Percentiles rank a stretch among this genome's conserved stretches.
Evolutionary conservation across 2,329 filamentous ascomycete genomes (phyloP).

Genomic region (Fusarium pilosicola): DNA sequence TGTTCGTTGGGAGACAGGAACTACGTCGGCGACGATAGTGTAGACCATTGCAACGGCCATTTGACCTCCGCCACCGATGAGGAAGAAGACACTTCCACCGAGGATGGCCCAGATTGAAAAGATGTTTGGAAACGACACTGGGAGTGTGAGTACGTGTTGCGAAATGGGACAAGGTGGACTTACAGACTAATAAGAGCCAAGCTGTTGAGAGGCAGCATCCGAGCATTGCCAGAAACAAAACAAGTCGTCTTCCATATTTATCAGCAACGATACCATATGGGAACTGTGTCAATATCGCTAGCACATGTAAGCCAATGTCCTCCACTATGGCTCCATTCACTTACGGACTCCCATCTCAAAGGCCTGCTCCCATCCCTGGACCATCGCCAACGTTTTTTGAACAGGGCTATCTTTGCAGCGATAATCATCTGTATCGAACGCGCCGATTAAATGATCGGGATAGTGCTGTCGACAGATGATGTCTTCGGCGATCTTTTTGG

Average conservation of each 20-base stretch:
- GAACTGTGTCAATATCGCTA: constrained; percentile 56
- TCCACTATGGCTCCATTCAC: constrained; percentile 2
- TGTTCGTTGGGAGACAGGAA: constrained; percentile 51
- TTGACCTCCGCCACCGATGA: constrained; percentile 55
- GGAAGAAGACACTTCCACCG: constrained; percentile 47
- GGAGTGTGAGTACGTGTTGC: constrained; percentile 7
- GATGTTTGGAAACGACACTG: constrained; percentile 51
- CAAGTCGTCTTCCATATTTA: constrained; percentile 56
- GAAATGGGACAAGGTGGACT: not conserved
- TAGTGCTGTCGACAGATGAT: constrained; percentile 63
- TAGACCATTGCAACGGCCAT: constrained; percentile 57
- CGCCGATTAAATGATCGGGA: constrained; percentile 50
- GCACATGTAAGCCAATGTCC: not conserved
- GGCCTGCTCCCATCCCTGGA: constrained; percentile 58
- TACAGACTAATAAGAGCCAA: constrained; percentile 49
- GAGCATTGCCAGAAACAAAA: constrained; percentile 52
- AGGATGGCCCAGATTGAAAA: constrained; percentile 55
- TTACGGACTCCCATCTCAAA: constrained; percentile 59
- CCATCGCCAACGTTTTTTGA: constrained; percentile 62
- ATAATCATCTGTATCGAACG: constrained; percentile 48
- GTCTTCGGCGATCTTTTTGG: constrained; percentile 62
- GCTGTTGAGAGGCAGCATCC: constrained; percentile 43
- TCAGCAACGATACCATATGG: constrained; percentile 60
- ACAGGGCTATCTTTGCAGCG: constrained; percentile 61
- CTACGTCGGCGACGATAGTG: constrained; percentile 57